These are phyloP conservation scores for Botrytis elliptica DNA, from an alignment of 2,329 filamentous ascomycete genomes.

Conservation along the genomic window DNA sequence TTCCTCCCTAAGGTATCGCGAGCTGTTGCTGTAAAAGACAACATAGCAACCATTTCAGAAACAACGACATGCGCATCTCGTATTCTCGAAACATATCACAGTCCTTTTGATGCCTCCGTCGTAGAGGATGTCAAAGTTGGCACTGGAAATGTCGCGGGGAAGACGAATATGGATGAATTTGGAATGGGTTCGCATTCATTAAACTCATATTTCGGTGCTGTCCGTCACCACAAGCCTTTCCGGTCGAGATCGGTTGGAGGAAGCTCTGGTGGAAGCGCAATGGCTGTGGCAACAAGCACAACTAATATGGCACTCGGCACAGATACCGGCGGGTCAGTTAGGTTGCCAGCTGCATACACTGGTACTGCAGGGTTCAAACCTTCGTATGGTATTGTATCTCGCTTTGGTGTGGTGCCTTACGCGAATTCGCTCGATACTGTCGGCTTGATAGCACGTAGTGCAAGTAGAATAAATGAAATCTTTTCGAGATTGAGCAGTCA, in stretches of 20 bases:
- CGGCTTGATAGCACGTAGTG: constrained; percentile 55
- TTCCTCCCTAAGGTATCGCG: background rate
- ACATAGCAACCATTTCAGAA: constrained; percentile 64
- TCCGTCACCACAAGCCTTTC: constrained; percentile 40
- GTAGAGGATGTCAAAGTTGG: constrained; percentile 63
- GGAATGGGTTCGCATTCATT: constrained; percentile 87
- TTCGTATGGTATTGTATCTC: constrained; percentile 65
- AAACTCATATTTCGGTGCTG: constrained; percentile 65
- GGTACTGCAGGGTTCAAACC: constrained; percentile 70
- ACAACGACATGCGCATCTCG: constrained; percentile 81
- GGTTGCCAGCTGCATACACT: constrained; percentile 70
- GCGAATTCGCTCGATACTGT: constrained; percentile 74
- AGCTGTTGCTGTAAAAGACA: constrained; percentile 64
- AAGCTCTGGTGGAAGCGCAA: constrained; percentile 90
- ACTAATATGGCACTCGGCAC: constrained; percentile 74
- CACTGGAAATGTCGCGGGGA: constrained; percentile 65
- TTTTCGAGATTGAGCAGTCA: constrained; percentile 20
- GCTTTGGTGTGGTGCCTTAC: constrained; percentile 70
- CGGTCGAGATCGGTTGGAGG: constrained; percentile 65
- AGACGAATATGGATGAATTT: constrained; percentile 95
- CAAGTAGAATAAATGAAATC: constrained; percentile 41
- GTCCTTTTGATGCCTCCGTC: constrained; percentile 81
- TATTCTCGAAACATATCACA: constrained; percentile 67
- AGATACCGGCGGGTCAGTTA: constrained; percentile 75
- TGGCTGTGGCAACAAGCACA: constrained; percentile 67